Conservation (phyloP, 768 basidiomycete species). For the Tulasnella sp. region DNA sequence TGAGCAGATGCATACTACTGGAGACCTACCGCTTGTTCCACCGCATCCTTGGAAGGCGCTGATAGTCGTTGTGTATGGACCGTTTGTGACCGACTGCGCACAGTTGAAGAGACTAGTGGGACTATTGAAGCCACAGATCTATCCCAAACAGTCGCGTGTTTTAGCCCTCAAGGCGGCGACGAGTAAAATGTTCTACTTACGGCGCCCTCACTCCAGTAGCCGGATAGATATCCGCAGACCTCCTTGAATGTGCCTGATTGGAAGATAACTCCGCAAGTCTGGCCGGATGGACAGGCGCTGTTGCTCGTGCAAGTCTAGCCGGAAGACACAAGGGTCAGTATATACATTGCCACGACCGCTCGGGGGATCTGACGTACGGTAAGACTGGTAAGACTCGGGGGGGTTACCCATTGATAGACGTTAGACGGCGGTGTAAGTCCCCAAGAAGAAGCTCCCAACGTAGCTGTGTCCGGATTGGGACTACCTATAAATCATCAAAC, state of each 20-base stretch:
- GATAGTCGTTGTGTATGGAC: constrained; percentile 10
- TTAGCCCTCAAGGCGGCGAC: too few species aligned
- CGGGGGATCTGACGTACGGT: not conserved
- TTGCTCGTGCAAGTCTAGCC: constrained; percentile 4
- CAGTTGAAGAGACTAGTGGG: constrained; percentile 3
- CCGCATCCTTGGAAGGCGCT: constrained; percentile 13
- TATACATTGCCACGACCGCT: not conserved
- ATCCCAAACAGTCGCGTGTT: not conserved
- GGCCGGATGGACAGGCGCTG: constrained; percentile 3
- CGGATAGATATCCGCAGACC: constrained; percentile 11
- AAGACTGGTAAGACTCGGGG: too few species aligned
- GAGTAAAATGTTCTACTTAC: not conserved
- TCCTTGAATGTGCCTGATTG: constrained; percentile 1
- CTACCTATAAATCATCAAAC: not conserved
- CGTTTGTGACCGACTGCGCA: constrained; percentile 6
- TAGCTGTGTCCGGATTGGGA: constrained; percentile 1
- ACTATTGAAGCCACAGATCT: constrained; percentile 10
- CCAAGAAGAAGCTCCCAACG: not conserved
- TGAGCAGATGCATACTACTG: not conserved
- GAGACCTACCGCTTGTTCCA: not conserved
- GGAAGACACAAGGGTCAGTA: not conserved
- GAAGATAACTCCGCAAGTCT: constrained; percentile 11
- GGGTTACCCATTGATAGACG: constrained; percentile 12
- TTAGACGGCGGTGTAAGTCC: not conserved
- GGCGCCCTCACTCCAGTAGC: constrained; percentile 16